Base-by-base conservation (phyloP, 306 rosid species). In the Erythrophleum fordii region DNA sequence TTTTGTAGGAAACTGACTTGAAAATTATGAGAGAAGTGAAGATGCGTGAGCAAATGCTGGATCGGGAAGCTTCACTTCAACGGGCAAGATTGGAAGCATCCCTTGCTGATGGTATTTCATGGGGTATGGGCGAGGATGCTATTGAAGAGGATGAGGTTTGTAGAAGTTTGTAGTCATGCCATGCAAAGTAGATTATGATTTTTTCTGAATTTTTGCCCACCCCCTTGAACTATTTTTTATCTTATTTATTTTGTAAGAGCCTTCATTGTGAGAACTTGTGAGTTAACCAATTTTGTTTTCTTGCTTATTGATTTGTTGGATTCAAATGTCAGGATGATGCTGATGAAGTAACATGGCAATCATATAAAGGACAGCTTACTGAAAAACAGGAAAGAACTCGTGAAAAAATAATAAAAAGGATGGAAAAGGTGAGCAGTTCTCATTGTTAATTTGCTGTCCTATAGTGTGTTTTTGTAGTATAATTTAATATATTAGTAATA, bases 61-160 rank as follows among this genome's bases (percentile, higher is more conserved):
- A 95, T 78, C 92, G 76, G 82, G 97, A 95, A 88, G 97, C 99
- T 89, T 95, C 99, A 56, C 94, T 95, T 77, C 93, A 51, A 71
- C 93, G 99, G 79, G 99, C 99, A 52, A 89, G 87, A 79, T 78
- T 41, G 49, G 93, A 91, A 89, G 90, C 98, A 74, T 90, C 94
- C 77, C 84, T 80, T 82, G 92, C 89, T 76, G 99, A 91, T 80
- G 99, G 99, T 77, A 75, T 93, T 77, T 95, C 98, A 25, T 95
- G 99, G 98, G 99, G 99, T 77, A 91, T 95, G 97, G 91, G 92
- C 39, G 99, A 95, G 83, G 99, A 95, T 91, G 99, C 98, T 69
- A 79, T 92, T 81, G 99, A 95, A 86, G 99, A 95, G 84, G 88
- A 73, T 22, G 99, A 93, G 98, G 99, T 91, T 73, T 83, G 82